Evolutionary conservation across 495 filamentous ascomycete species (phyloP), one percentile per base, ranked within the genome.

Genomic region (Neurospora sp.): DNA sequence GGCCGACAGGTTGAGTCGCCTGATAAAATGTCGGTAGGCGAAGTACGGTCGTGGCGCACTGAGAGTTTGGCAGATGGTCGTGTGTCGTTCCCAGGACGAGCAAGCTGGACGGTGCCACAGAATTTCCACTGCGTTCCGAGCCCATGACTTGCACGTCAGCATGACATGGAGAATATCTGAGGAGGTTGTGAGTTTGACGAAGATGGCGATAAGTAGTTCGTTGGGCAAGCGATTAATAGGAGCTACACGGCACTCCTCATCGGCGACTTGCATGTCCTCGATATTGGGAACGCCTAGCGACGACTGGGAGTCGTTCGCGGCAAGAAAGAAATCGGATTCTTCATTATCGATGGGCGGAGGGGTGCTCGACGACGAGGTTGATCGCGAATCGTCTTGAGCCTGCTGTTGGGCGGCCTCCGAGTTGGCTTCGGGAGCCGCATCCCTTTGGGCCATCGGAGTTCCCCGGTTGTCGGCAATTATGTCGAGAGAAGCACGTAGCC

Each of bases 101-200:
- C 96, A 97, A 37, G 92, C 88, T 3, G 96, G 96, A 69, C 96
- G 88, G 79, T 98, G 94, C 96, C 96, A 99, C 15, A 99, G 86
- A 66, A 97, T 88, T 71, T 95, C 96, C 39, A 98, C 96, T 69
- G 90, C 91, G 79, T 98, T 98, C 73, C 91, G 86, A 59, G 96
- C 92, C 96, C 96, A 99, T 74, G 90, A 89, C 79, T 93, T 93
- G 78, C 90, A 97, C 9, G 97, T 95, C 77, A 95, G 84, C 93
- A 99, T 95, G 80, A 93, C 95, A 80, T 89, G 91, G 74, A 92
- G 85, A 74, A 98, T 87, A 78, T 98, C 96, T 5, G 82, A 81
- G 4, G 93, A 86, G 39, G 88, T 89, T 77, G 81, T 88, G 59
- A 99, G 89, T 79, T 94, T 96, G 17, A 92, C 86, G 83, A 99